A percentile compares a stretch with the other conserved stretches of the same genome.
Conservation (phyloP, 306 rosid genomes). For the Fragaria iinumae region DNA sequence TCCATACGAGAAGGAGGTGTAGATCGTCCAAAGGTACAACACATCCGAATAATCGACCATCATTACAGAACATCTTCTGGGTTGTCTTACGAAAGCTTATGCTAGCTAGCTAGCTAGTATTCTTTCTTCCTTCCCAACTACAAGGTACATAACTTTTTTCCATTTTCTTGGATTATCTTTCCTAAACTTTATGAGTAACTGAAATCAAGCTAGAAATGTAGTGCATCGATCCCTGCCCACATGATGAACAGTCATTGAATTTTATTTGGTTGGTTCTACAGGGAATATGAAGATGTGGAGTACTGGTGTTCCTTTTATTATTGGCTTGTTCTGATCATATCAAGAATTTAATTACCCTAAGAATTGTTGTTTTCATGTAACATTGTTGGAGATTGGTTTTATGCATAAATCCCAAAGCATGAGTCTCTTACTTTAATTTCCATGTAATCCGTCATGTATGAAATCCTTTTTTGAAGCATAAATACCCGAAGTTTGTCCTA, state of each 20-base stretch:
- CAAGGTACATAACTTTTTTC: neutral
- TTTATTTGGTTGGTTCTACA: neutral
- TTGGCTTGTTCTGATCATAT: neutral
- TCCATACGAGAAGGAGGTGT: conserved; percentile 11
- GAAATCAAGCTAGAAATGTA: neutral
- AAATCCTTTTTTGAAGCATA: no score
- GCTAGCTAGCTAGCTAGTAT: neutral
- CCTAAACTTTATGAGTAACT: neutral
- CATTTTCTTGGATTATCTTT: neutral
- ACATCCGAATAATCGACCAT: neutral
- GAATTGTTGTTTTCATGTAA: neutral
- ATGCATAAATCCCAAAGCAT: no score
- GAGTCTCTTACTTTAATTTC: no score
- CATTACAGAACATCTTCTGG: neutral
- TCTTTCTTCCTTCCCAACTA: neutral
- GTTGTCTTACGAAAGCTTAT: neutral
- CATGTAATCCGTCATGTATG: no score
- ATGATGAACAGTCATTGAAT: neutral
- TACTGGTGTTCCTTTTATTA: neutral
- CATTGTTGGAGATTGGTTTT: no score
- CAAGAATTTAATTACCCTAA: neutral
- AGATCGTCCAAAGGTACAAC: conserved; percentile 7
- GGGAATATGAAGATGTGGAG: neutral
- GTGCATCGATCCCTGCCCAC: neutral
- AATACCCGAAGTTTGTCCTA: no score